Evolutionary conservation across 1,284 basidiomycete genomes (phyloP).

Genomic region (Ceratobasidium sp.): DNA sequence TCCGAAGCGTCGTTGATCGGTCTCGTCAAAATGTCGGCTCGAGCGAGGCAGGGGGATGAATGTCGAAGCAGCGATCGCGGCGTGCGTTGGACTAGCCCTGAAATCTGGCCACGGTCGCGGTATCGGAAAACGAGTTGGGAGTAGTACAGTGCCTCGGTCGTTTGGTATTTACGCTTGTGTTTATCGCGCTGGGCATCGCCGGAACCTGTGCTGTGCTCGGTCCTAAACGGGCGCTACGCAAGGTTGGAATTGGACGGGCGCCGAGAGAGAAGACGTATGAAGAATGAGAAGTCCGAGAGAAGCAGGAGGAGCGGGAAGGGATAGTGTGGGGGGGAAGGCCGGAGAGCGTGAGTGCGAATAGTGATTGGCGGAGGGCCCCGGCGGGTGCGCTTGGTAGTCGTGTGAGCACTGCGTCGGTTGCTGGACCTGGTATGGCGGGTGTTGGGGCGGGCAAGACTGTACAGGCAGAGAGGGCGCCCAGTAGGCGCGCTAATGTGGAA

Average conservation of each 20-base stretch:
- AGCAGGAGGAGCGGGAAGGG: neutral
- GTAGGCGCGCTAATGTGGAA: neutral
- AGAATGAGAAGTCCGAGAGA: neutral
- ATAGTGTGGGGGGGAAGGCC: neutral
- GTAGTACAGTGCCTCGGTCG: neutral
- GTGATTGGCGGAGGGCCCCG: conserved; percentile 36
- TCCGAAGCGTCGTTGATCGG: too few relatives aligned
- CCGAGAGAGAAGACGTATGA: neutral
- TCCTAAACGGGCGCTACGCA: conserved; percentile 7
- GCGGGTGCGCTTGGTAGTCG: conserved; percentile 13
- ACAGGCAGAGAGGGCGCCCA: neutral
- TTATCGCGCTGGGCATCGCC: neutral
- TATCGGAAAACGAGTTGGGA: too few relatives aligned
- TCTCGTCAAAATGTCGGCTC: too few relatives aligned
- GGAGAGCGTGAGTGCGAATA: neutral
- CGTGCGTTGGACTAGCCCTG: too few relatives aligned
- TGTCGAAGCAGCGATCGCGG: too few relatives aligned
- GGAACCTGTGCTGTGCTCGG: conserved; percentile 22
- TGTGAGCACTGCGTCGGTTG: neutral
- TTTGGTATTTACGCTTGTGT: neutral
- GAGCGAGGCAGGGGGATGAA: too few relatives aligned
- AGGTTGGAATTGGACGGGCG: neutral
- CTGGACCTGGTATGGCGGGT: conserved; percentile 35
- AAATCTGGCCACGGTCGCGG: too few relatives aligned
- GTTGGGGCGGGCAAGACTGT: conserved; percentile 24